phyloP scores from a whole-genome alignment of 2,329 filamentous ascomycete genomes.

The Biscogniauxia marginata region DNA sequence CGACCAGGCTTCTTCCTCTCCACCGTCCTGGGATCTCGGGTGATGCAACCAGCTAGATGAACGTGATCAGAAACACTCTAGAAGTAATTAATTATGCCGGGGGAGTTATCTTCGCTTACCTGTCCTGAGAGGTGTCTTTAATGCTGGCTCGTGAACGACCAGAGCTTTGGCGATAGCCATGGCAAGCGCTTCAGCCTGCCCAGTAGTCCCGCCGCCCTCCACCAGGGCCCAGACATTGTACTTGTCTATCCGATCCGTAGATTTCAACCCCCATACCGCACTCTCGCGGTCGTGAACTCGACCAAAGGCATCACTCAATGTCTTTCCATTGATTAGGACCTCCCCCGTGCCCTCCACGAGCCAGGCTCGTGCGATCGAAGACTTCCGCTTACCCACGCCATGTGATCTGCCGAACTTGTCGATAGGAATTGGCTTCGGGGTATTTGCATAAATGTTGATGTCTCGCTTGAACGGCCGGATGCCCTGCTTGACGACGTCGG shows the following conservation, averaged over 20 bases:
- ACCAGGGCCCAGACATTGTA: constrained; percentile 94
- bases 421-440: constrained; percentile 61
- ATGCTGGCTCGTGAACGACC: constrained; percentile 83
- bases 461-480: constrained; percentile 71
- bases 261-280: constrained; percentile 85
- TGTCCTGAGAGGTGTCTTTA: constrained; percentile 84
- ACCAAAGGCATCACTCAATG: constrained; percentile 77
- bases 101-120: constrained; percentile 57
- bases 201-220: constrained; percentile 84
- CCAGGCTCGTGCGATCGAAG: constrained; percentile 79
- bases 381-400: constrained; percentile 84
- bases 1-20: constrained; percentile 98
- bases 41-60: constrained; percentile 79
- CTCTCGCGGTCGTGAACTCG: constrained; percentile 93
- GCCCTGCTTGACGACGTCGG: constrained; percentile 63
- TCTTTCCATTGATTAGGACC: constrained; percentile 85
- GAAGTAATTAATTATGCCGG: constrained; percentile 6
- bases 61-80: constrained; percentile 30
- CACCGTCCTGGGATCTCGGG: constrained; percentile 85
- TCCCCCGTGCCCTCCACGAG: constrained; percentile 92
- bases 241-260: constrained; percentile 82
- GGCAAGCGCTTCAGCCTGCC: constrained; percentile 92
- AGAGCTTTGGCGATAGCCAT: constrained; percentile 86
- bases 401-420: constrained; percentile 77
- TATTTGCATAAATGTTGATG: constrained; percentile 68